Base-by-base conservation (phyloP, 345 rosid species). In the Gossypium australe region DNA sequence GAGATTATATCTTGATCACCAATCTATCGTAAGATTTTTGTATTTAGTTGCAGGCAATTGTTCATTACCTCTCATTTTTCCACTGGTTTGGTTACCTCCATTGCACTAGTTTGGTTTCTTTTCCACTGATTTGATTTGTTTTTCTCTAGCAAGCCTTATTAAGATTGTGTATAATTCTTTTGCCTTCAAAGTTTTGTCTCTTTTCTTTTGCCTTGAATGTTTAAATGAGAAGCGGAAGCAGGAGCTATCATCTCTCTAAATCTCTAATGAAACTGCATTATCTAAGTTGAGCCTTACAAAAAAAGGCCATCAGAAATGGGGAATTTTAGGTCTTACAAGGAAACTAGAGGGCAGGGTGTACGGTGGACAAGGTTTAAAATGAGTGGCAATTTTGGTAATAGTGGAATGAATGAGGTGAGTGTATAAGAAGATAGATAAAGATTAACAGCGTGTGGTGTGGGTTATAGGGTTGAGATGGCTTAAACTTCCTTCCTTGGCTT, bases 341-440 rank as follows among this genome's bases (percentile, higher is more conserved):
- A 13, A 27, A 47, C 22, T 73, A 7, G 72, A 56, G 20, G 22
- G 16, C 24, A 14, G 16, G 20, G 3, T 16, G 10, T n/a, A 5
- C 38, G 38, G 20, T 52, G 55, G 20, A 64, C 2, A 48, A n/a
- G 0, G 11, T 9, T 9, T 61, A 24, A 71, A 49, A 52, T 18
- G 61, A 52, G 55, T 63, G 85, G 83, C 70, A 73, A 24, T 80
- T 44, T 65, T 64, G 84, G 76, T 20, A 85, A 77, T 62, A 34
- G 13, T 17, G 34, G 17, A 43, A 18, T 34, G 51, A 63, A 58
- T 10, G 9, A 55, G 75, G 72, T 10, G 72, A 68, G 29, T 27
- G 67, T 20, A 4, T 22, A 45, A 72, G 78, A 11, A 25, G 38
- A 11, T 25, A 12, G n/a, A 59, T 59, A 17, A 61, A 41, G 75